A percentile compares a stretch with the other conserved stretches of the same genome.
Evolutionary conservation across 2,329 filamentous ascomycete species (phyloP).

Genomic region (Fusarium sp.): DNA sequence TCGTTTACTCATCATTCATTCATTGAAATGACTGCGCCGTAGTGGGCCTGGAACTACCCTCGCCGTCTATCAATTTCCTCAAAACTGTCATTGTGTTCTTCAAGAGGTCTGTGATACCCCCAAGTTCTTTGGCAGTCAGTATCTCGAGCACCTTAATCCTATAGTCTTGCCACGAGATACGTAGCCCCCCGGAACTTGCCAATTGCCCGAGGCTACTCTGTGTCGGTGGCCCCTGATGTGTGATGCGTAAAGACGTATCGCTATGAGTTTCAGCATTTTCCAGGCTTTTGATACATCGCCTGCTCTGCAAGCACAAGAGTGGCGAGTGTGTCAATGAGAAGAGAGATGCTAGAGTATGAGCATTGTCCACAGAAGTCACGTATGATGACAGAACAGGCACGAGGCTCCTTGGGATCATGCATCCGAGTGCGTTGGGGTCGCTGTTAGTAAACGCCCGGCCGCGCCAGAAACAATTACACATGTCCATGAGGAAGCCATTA

Average conservation of each 20-base stretch:
- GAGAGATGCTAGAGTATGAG: slow-evolving; percentile 60
- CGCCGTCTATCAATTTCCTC: slow-evolving; percentile 61
- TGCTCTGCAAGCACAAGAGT: slow-evolving; percentile 66
- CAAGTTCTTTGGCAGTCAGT: slow-evolving; percentile 72
- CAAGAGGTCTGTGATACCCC: slow-evolving; percentile 78
- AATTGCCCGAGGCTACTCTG: slow-evolving; percentile 74
- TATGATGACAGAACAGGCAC: slow-evolving; percentile 62
- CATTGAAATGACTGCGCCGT: slow-evolving; percentile 15
- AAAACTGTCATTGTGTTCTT: slow-evolving; percentile 85
- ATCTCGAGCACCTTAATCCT: slow-evolving; percentile 77
- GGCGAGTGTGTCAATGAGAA: slow-evolving; percentile 73
- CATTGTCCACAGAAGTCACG: slow-evolving; percentile 60
- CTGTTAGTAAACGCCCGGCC: slow-evolving; percentile 74
- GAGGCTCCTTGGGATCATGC: slow-evolving; percentile 60
- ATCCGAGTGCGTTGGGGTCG: slow-evolving; percentile 73
- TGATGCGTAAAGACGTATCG: slow-evolving; percentile 55
- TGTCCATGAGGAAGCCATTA: slow-evolving; percentile 88
- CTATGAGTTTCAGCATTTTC: slow-evolving; percentile 67
- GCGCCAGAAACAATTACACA: slow-evolving; percentile 87
- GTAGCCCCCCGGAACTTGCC: slow-evolving; percentile 73
- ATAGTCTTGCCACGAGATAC: slow-evolving; percentile 79
- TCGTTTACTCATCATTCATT: not conserved
- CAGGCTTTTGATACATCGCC: slow-evolving; percentile 65
- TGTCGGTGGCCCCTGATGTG: slow-evolving; percentile 77
- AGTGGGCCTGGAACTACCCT: slow-evolving; percentile 38